Percentiles rank a stretch among this genome's conserved stretches.
Evolutionary conservation across 768 basidiomycete genomes (phyloP).

Genomic region (Favolaschia claudopus): DNA sequence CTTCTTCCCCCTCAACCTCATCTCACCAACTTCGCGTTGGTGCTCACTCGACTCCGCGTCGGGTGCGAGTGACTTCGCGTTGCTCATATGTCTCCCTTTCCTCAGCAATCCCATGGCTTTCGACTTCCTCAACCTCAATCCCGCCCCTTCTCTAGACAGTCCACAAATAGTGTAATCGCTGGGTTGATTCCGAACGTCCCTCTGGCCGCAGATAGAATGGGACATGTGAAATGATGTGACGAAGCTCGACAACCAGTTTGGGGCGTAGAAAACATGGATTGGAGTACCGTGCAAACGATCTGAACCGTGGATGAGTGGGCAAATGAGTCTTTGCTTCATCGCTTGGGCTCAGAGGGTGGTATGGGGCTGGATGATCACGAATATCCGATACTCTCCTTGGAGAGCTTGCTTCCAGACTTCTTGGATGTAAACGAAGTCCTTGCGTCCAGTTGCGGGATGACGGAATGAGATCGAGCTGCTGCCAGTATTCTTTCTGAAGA

Average conservation of each 20-base stretch:
- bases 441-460: background rate
- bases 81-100: background rate
- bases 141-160: background rate
- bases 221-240: conserved; percentile 16
- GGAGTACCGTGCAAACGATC: background rate
- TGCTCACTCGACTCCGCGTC: conserved; percentile 4
- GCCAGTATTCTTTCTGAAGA: background rate
- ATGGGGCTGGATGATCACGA: conserved; percentile 9
- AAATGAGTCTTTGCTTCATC: background rate
- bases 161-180: conserved; percentile 6
- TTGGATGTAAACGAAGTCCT: background rate
- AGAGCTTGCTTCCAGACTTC: background rate
- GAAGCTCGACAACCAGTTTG: conserved; percentile 4
- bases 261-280: background rate
- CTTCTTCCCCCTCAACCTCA: too few species aligned
- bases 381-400: background rate
- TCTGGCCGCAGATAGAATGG: background rate
- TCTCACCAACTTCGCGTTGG: conserved; percentile 5
- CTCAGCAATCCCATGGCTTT: background rate
- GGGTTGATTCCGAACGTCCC: conserved; percentile 6
- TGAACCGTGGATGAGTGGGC: background rate
- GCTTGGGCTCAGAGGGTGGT: background rate
- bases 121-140: background rate
- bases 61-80: too few species aligned
- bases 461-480: background rate